Conservation (phyloP, 371 early-diverging fungal genomes). For the Syncephalastrum racemosum region DNA sequence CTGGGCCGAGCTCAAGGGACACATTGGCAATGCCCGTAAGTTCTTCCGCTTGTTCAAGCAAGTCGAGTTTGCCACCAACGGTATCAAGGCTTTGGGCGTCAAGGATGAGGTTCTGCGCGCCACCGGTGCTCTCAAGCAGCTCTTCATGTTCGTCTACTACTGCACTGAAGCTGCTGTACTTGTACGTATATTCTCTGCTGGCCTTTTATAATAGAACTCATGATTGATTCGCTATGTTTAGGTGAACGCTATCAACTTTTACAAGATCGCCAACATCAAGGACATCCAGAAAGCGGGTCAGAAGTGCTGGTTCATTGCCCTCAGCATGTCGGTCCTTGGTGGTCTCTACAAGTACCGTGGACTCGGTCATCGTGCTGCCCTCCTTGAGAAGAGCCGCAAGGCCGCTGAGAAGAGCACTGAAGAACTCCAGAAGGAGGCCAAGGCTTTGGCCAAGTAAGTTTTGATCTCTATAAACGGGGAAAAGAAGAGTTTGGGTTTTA, state of each 20-base stretch:
- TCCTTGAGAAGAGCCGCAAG: constrained; percentile 37
- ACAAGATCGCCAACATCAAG: constrained; percentile 48
- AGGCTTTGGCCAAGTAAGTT: constrained; percentile 43
- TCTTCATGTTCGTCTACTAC: constrained; percentile 59
- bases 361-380: constrained; percentile 36
- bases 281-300: constrained; percentile 50
- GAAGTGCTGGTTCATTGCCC: constrained; percentile 67
- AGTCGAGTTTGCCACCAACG: constrained; percentile 59
- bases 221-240: constrained; percentile 8
- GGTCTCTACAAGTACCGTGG: constrained; percentile 66
- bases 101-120: constrained; percentile 55
- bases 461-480: neutral
- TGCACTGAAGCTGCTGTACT: constrained; percentile 57
- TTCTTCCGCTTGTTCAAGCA: constrained; percentile 56
- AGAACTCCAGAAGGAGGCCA: constrained; percentile 29
- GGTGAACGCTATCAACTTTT: constrained; percentile 40
- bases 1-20: constrained; percentile 54
- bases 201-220: neutral
- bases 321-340: constrained; percentile 57
- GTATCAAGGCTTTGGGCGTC: constrained; percentile 48
- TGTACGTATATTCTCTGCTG: constrained; percentile 28
- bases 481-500: neutral
- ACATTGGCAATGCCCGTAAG: constrained; percentile 66
- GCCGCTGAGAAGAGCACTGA: constrained; percentile 17
- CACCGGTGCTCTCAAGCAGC: constrained; percentile 50